Conservation (phyloP, 164 flowering plant species). For the Vitis labrusca region DNA sequence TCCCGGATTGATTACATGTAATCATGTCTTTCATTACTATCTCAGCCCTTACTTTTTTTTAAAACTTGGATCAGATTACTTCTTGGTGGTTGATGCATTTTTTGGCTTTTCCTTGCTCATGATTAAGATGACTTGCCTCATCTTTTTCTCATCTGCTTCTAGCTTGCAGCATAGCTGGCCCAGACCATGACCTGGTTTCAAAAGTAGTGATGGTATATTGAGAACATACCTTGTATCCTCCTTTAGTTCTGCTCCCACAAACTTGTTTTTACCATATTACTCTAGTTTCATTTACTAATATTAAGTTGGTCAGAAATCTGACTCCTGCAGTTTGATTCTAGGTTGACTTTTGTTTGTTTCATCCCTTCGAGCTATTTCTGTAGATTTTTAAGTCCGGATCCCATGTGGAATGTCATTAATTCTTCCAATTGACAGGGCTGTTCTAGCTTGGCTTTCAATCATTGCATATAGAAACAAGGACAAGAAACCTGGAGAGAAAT, state of each 20-base stretch:
- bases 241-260: not conserved
- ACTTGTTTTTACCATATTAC: not conserved
- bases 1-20: too few relatives aligned
- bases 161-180: too few relatives aligned
- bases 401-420: constrained; percentile 4
- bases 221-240: not conserved
- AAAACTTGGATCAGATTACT: too few relatives aligned
- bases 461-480: constrained; percentile 82
- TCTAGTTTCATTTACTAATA: not conserved
- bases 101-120: too few relatives aligned
- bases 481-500: constrained; percentile 74
- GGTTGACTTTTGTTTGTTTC: not conserved
- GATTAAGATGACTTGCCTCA: too few relatives aligned
- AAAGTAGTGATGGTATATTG: too few relatives aligned
- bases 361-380: not conserved
- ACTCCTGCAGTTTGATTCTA: not conserved
- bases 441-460: constrained; percentile 97
- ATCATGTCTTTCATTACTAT: too few relatives aligned
- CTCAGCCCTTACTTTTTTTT: too few relatives aligned
- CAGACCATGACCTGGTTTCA: too few relatives aligned
- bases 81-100: too few relatives aligned
- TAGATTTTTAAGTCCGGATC: not conserved
- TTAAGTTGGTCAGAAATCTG: not conserved
- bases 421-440: constrained; percentile 69
- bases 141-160: too few relatives aligned